These are phyloP conservation scores for Lodderomyces theae DNA, from an alignment of 1,139 yeast genomes.

Conservation along the genomic window DNA sequence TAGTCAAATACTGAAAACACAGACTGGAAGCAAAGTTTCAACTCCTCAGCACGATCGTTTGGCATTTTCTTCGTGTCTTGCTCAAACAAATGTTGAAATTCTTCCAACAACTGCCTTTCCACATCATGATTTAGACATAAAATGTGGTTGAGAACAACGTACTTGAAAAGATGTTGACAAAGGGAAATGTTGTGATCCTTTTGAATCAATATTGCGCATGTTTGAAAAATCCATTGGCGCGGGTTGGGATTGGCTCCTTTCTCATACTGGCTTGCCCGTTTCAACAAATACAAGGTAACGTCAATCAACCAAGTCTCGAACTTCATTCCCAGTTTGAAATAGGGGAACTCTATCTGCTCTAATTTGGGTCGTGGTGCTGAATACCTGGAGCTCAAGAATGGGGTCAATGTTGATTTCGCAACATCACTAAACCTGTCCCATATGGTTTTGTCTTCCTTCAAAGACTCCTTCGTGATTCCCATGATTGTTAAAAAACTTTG, in stretches of 20 bases:
- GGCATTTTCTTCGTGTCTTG: conserved; percentile 33
- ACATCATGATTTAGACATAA: conserved; percentile 47
- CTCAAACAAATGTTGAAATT: conserved; percentile 58
- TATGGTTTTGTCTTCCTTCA: conserved; percentile 17
- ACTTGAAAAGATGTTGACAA: conserved; percentile 75
- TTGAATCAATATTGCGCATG: conserved; percentile 60
- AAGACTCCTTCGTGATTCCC: conserved; percentile 45
- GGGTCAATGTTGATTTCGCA: conserved; percentile 72
- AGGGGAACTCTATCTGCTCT: conserved; percentile 33
- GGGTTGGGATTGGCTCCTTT: conserved; percentile 11
- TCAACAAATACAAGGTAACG: conserved; percentile 64
- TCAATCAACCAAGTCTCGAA: conserved; percentile 65
- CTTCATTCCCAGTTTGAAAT: conserved; percentile 32
- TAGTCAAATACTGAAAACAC: conserved; percentile 81
- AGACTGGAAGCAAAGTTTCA: conserved; percentile 65
- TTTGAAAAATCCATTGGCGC: conserved; percentile 50
- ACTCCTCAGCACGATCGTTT: conserved; percentile 53
- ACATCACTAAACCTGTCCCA: conserved; percentile 69
- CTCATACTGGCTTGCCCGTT: conserved; percentile 27
- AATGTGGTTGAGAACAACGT: conserved; percentile 67
- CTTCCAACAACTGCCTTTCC: conserved; percentile 48
- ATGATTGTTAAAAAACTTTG: conserved; percentile 78
- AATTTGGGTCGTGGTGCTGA: conserved; percentile 46
- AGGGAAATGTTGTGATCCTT: conserved; percentile 69
- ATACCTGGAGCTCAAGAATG: conserved; percentile 72